Evolutionary conservation across 1,284 basidiomycete species (phyloP), one percentile per base, ranked within the genome.

Genomic region (Ceratobasidium sp.): DNA sequence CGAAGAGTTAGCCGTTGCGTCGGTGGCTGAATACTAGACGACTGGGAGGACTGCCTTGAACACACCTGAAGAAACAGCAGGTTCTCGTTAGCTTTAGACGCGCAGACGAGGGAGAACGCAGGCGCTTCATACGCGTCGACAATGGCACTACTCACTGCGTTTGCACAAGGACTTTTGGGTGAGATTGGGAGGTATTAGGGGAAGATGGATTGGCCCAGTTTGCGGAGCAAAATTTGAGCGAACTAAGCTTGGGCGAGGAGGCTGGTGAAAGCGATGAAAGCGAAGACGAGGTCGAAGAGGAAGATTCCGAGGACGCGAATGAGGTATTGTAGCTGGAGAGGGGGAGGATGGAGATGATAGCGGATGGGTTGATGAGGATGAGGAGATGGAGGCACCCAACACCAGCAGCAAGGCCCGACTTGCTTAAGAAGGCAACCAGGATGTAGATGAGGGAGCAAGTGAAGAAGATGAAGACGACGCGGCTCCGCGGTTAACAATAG

Each of bases 181-280:
- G n/a, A n/a, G n/a, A n/a, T n/a, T n/a, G n/a, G n/a, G n/a, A 89
- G 67, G 86, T 90, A 8, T 83, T 93, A 24, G 90, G 90, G 3
- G 89, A 91, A 4, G 89, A 92, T 75, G 90, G 88, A 0, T 81
- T 91, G 72, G 89, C 91, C 78, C 90, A 91, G 9, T 86, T 88
- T n/a, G 74, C 44, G 11, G 74, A 75, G 27, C 47, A 62, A 14
- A 56, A 66, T 33, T 41, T 56, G 24, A 62, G 83, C 19, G 85
- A 85, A 0, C 83, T 84, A 6, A 73, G 62, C 22, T n/a, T 53
- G 11, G 77, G 36, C 29, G 76, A 74, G 17, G 75, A 47, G 22
- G 51, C 19, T 9, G 66, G 66, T 22, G 54, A 47, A 48, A 45
- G 22, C 48, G 56, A 64, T 3, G 79, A 80, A 24, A 77, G 78